phyloP scores from a whole-genome alignment of 768 basidiomycete genomes.

The Strobilomyces dryophilus region DNA sequence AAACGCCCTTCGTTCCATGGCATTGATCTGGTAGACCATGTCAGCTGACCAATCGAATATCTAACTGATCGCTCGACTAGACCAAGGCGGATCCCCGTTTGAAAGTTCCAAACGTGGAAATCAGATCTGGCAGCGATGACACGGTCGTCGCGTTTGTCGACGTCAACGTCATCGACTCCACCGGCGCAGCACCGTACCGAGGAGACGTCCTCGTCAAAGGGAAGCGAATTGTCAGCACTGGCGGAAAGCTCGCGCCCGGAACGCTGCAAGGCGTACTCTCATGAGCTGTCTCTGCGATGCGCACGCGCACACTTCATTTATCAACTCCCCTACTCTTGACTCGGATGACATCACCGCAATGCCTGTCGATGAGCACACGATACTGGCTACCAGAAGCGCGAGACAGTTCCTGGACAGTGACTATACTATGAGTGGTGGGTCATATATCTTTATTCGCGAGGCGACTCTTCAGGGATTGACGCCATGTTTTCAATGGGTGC shows the following conservation, averaged over 20 bases:
- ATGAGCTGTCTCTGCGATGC: constrained; percentile 37
- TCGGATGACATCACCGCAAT: constrained; percentile 27
- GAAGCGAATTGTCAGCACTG: constrained; percentile 28
- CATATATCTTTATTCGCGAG: not conserved
- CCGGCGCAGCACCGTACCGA: constrained; percentile 29
- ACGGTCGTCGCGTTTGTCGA: constrained; percentile 23
- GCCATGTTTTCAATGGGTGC: constrained; percentile 27
- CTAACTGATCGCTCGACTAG: constrained; percentile 4
- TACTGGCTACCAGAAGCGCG: constrained; percentile 29
- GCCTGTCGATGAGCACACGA: constrained; percentile 31
- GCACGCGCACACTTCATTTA: constrained; percentile 32
- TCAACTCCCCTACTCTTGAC: constrained; percentile 30
- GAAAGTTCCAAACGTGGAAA: constrained; percentile 24
- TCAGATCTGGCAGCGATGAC: constrained; percentile 18
- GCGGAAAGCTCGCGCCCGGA: constrained; percentile 18
- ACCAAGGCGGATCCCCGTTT: constrained; percentile 19
- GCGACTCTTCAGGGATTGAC: not conserved
- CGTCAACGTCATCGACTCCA: constrained; percentile 35
- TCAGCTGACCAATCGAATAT: not conserved
- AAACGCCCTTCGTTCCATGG: constrained; percentile 20
- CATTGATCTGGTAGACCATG: constrained; percentile 17
- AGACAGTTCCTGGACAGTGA: constrained; percentile 34
- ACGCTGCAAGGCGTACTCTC: constrained; percentile 24
- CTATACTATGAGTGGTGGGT: constrained; percentile 35
- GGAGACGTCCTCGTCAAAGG: constrained; percentile 34